These are phyloP conservation scores for Epichloe gansuensis DNA, from an alignment of 2,329 filamentous ascomycete genomes.

Conservation along the genomic window DNA sequence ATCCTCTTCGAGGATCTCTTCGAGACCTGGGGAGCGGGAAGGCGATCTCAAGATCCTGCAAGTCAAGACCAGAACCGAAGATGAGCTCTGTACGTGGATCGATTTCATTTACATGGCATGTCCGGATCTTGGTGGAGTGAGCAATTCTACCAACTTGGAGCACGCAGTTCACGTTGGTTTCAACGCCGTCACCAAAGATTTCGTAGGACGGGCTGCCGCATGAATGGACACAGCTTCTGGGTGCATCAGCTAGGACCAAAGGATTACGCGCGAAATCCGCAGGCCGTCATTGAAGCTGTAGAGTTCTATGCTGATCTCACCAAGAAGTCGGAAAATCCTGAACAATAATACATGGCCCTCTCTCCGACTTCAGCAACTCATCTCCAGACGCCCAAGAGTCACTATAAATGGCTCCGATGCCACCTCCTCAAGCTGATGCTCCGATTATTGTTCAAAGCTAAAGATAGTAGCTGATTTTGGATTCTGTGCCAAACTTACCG, in stretches of 20 bases:
- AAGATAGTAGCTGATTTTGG: neutral
- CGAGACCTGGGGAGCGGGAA: constrained; percentile 64
- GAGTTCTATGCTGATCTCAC: constrained; percentile 76
- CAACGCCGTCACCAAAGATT: constrained; percentile 83
- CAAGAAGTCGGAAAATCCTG: constrained; percentile 58
- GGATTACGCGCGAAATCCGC: constrained; percentile 91
- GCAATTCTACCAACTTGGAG: constrained; percentile 93
- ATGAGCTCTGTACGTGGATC: constrained; percentile 96
- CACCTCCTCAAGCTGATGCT: neutral
- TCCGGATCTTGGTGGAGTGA: constrained; percentile 94
- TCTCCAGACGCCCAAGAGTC: neutral
- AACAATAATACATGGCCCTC: constrained; percentile 39
- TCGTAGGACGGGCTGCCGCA: constrained; percentile 69
- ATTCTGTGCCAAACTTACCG: neutral
- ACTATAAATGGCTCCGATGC: neutral
- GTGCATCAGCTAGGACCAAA: constrained; percentile 89
- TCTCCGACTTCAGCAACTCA: neutral
- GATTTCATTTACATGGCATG: constrained; percentile 92
- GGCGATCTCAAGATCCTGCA: constrained; percentile 70
- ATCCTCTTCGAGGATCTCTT: constrained; percentile 33
- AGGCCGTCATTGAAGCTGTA: constrained; percentile 66
- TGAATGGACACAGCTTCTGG: constrained; percentile 92
- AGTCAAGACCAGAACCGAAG: constrained; percentile 84
- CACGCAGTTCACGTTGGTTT: constrained; percentile 95
- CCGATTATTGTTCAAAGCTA: neutral